Evolutionary conservation across 352 stramenopile genomes (phyloP), one percentile per base, ranked within the genome.

Genomic region (Blastocystis sp.): DNA sequence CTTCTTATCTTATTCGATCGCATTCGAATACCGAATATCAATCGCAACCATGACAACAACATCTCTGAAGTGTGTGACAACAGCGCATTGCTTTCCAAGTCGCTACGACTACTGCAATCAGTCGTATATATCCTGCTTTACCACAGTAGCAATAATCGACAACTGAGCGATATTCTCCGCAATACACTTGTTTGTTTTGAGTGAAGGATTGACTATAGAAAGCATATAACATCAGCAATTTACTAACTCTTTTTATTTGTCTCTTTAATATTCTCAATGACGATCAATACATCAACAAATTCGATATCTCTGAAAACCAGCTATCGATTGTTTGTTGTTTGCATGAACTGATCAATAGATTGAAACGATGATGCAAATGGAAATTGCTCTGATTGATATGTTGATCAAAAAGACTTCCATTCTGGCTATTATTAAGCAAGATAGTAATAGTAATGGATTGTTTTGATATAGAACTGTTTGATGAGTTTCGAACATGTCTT

Each of bases 401-500:
- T 5, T 85, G 73, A 65, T 85, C 11, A 50, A 65, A 3, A 56
- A 85, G 26, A 85, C 73, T 18, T 85, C 73, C 18, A 45, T 85
- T 18, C 56, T 85, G 39, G 63, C 47, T 1, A 85, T 85, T 16
- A 41, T 85, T 6, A 65, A 66, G 73, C 73, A 41, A 68, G 26
- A 62, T 18, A 65, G 73, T 85, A 56, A 41, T 37, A 11, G 24
- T 43, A 16, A 18, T 65, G 8, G 39, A 47, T 43, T 26, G 73
- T 26, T 68, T 6, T 50, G 8, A 30, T 7, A 11, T 43, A 85
- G 73, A 9, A 13, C 26, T 85, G 16, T 85, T 68, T 30, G 56
- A 85, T 16, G 47, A 85, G 73, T 85, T 66, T 30, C 59, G 63
- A 53, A 39, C 73, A 20, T 85, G 73, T n/a, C 50, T 85, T 20